phyloP scores from a whole-genome alignment of 768 basidiomycete genomes.

The Boletus patriciae region DNA sequence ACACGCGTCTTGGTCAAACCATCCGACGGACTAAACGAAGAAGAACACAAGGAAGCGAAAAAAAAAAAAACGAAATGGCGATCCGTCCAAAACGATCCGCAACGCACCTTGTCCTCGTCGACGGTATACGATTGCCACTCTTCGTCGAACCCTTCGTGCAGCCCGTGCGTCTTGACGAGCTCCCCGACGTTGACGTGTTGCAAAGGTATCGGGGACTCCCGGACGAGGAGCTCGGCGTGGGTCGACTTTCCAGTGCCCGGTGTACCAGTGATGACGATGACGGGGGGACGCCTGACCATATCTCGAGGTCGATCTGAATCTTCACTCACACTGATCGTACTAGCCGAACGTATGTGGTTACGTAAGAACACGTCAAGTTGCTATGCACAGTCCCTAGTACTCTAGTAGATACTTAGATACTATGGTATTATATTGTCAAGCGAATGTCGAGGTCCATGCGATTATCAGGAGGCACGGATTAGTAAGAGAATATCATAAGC shows the following conservation, averaged over 20 bases:
- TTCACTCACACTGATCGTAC: too few species aligned
- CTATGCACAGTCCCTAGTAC: too few species aligned
- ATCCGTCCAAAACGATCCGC: neutral
- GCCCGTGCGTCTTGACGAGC: slow-evolving; percentile 75
- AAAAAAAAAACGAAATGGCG: too few species aligned
- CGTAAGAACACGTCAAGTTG: neutral
- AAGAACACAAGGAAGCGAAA: neutral
- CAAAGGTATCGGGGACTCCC: slow-evolving; percentile 68
- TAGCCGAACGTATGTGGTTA: neutral
- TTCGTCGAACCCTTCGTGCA: slow-evolving; percentile 85
- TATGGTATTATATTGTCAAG: neutral
- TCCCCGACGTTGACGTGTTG: slow-evolving; percentile 90
- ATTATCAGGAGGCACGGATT: neutral
- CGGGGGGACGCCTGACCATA: slow-evolving; percentile 44
- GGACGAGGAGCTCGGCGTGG: slow-evolving; percentile 79
- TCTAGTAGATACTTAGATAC: too few species aligned
- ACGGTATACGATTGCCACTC: slow-evolving; percentile 95
- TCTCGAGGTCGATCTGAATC: neutral
- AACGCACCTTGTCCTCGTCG: slow-evolving; percentile 89
- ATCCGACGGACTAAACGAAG: neutral
- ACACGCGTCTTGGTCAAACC: neutral
- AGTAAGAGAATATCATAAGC: slow-evolving; percentile 80
- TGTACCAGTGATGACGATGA: slow-evolving; percentile 86
- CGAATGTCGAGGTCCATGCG: neutral
- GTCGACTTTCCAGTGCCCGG: slow-evolving; percentile 97